Percentiles rank a stretch among this genome's conserved stretches.
These are phyloP conservation scores for Marsdenia floribunda DNA, from an alignment of 257 asterid species.

Conservation along the genomic window DNA sequence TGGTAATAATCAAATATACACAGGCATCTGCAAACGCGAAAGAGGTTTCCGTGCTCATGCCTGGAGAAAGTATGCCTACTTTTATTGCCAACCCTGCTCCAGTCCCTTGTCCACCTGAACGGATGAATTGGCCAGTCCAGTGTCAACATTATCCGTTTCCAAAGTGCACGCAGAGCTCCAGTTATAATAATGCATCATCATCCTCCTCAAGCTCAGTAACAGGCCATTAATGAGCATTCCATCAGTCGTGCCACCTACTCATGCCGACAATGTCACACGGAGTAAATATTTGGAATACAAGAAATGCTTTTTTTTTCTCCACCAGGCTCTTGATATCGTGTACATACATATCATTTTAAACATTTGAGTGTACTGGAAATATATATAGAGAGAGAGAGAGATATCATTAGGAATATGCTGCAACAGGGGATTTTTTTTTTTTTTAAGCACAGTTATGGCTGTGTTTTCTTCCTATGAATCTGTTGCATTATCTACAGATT, in stretches of 20 bases:
- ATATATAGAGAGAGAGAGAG: no score
- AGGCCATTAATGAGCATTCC: neutral
- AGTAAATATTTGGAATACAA: constrained; percentile 11
- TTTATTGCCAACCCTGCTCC: constrained; percentile 90
- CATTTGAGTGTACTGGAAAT: neutral
- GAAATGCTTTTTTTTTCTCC: constrained; percentile 11
- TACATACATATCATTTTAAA: neutral
- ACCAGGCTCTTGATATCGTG: constrained; percentile 4
- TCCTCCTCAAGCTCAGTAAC: constrained; percentile 22
- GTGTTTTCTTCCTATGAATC: neutral
- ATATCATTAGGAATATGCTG: neutral
- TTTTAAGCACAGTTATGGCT: neutral
- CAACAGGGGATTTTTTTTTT: neutral
- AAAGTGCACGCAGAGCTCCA: constrained; percentile 7
- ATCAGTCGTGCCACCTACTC: neutral
- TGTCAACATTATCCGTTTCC: constrained; percentile 26
- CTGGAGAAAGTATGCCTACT: constrained; percentile 71
- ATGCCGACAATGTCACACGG: neutral
- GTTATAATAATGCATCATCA: constrained; percentile 12
- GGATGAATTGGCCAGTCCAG: constrained; percentile 50
- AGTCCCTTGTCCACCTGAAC: constrained; percentile 67
- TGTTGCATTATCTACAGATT: constrained; percentile 6
- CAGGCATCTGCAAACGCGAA: constrained; percentile 53
- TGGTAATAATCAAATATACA: neutral
- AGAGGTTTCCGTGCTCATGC: constrained; percentile 88